Conservation (phyloP, 73 alveolate genomes). For the Durusdinium trenchii region DNA sequence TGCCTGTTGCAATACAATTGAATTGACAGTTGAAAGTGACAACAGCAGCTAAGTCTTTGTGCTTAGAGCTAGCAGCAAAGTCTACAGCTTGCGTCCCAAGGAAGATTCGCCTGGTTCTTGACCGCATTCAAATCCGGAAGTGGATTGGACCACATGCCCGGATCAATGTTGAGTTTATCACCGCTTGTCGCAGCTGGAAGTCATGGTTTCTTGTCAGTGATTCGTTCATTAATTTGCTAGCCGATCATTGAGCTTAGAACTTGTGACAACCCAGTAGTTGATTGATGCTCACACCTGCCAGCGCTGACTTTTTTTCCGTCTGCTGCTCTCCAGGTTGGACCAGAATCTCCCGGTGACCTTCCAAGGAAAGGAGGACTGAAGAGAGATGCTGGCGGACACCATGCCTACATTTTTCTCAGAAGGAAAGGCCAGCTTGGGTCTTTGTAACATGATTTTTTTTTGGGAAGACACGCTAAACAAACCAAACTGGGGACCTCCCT, state of each 20-base stretch:
- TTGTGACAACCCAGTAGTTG: too few relatives aligned
- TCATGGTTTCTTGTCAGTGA: neutral
- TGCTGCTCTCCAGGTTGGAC: neutral
- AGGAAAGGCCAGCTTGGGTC: neutral
- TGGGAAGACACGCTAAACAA: neutral
- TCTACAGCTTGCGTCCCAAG: neutral
- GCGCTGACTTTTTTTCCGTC: neutral
- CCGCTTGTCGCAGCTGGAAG: neutral
- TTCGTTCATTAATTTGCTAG: too few relatives aligned
- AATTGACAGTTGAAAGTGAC: too few relatives aligned
- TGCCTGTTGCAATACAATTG: too few relatives aligned
- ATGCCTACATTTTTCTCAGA: neutral
- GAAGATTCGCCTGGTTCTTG: neutral
- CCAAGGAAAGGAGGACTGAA: neutral
- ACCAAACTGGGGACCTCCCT: neutral
- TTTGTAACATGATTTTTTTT: neutral
- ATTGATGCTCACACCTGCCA: neutral
- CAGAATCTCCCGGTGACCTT: neutral
- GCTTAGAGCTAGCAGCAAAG: too few relatives aligned
- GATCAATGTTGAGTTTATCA: neutral
- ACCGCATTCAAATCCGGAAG: neutral
- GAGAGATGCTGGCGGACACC: neutral
- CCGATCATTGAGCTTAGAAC: too few relatives aligned
- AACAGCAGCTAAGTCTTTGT: too few relatives aligned
- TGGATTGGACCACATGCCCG: neutral